Conservation (phyloP, 1,284 basidiomycete genomes). For the Retiboletus fuscus region DNA sequence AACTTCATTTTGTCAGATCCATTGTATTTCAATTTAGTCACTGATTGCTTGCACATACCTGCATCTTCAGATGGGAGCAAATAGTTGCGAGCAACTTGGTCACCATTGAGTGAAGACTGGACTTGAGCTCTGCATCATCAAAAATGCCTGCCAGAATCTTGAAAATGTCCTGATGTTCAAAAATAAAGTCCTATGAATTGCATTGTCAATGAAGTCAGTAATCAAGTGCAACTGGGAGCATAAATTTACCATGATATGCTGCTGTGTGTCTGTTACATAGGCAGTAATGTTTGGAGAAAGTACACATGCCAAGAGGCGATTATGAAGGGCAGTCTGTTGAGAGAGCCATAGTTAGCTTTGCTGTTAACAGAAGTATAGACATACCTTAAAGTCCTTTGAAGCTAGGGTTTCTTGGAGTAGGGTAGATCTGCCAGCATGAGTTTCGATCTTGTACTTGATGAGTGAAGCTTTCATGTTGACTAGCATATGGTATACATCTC, state of each 20-base stretch:
- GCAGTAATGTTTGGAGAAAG: not conserved
- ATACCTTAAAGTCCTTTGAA: too few relatives aligned
- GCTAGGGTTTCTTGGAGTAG: too few relatives aligned
- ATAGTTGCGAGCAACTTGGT: not conserved
- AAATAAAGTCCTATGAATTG: conserved; percentile 1
- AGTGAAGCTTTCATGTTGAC: too few relatives aligned
- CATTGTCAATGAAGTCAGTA: not conserved
- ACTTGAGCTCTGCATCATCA: not conserved
- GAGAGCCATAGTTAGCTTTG: too few relatives aligned
- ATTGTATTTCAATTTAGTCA: too few relatives aligned
- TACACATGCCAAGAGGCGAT: conserved; percentile 5
- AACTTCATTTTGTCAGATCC: not conserved
- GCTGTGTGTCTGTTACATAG: conserved; percentile 2
- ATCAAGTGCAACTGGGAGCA: not conserved
- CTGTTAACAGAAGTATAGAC: too few relatives aligned
- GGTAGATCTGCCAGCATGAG: too few relatives aligned
- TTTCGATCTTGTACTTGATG: too few relatives aligned
- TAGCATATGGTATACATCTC: too few relatives aligned
- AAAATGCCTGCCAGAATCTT: conserved; percentile 5
- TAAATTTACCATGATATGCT: not conserved
- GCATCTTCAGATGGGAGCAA: not conserved
- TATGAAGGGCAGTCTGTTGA: conserved; percentile 1
- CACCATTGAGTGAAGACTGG: not conserved
- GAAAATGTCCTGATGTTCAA: not conserved
- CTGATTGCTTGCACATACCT: not conserved